These are phyloP conservation scores for Karstenula rhodostoma DNA, from an alignment of 2,329 filamentous ascomycete species.

Conservation along the genomic window DNA sequence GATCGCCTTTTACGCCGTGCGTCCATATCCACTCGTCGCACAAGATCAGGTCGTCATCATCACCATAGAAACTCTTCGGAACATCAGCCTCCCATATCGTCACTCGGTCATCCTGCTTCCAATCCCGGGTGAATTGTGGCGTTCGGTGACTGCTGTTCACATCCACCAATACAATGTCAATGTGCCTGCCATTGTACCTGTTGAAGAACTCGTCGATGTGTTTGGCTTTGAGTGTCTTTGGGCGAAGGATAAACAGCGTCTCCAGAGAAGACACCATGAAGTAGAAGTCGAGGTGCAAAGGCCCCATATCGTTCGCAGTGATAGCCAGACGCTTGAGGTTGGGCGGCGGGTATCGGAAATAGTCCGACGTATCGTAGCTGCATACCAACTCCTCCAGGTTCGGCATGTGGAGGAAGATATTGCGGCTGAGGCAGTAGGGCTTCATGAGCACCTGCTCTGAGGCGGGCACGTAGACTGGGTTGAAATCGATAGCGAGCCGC, in stretches of 20 bases:
- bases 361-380: slow-evolving; percentile 32
- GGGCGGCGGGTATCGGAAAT: slow-evolving; percentile 33
- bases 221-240: slow-evolving; percentile 19
- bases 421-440: slow-evolving; percentile 19
- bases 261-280: slow-evolving; percentile 28
- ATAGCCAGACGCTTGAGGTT: slow-evolving; percentile 39
- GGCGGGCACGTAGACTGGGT: slow-evolving; percentile 23
- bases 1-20: slow-evolving; percentile 30
- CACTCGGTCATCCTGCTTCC: slow-evolving; percentile 31
- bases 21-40: slow-evolving; percentile 39
- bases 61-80: slow-evolving; percentile 39
- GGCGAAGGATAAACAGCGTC: slow-evolving; percentile 29
- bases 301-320: slow-evolving; percentile 25
- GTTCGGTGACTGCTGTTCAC: slow-evolving; percentile 35
- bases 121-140: slow-evolving; percentile 28
- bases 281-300: slow-evolving; percentile 27
- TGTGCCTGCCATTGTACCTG: slow-evolving; percentile 26
- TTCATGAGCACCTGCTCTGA: slow-evolving; percentile 23
- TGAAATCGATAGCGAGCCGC: slow-evolving; percentile 34
- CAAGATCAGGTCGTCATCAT: slow-evolving; percentile 33
- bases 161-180: slow-evolving; percentile 39
- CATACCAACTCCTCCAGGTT: slow-evolving; percentile 38
- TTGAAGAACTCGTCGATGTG: slow-evolving; percentile 31
- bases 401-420: slow-evolving; percentile 35
- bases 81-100: slow-evolving; percentile 40